Base-by-base conservation (phyloP, 2,329 filamentous ascomycete genomes). In the Cercospora citrullina region DNA sequence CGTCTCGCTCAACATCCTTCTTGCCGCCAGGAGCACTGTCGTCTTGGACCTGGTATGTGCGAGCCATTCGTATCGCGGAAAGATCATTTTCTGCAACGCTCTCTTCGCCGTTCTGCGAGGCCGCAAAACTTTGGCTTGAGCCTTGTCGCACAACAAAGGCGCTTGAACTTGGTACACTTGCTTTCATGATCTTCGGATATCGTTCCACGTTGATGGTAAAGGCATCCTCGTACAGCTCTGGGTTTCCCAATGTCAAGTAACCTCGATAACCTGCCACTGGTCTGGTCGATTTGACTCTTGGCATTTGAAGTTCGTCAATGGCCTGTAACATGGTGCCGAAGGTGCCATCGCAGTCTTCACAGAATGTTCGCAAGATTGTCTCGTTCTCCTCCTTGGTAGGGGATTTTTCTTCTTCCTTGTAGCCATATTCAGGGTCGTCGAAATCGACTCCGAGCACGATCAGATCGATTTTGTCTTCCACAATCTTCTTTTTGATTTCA, bases 311-410 rank as follows among this genome's bases (percentile, higher is more conserved):
- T 77, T 95, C 91, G 55, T 90, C 87, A 63, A 97, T 88, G 3
- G 94, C 95, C 79, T 96, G 90, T 12, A 89, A 90, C 60, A 97
- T 87, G 4, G 94, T 97, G n/a, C 91, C 94, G 74, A 91, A 93
- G 2, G 87, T 81, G 31, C 91, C 93, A 64, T 89, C 82, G 75
- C 91, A 94, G 58, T 87, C 84, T 8, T 91, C 86, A 3, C 87
- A 86, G 7, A 98, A 83, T 2, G 81, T 77, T 69, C 83, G 87
- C 18, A 98, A 82, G 0, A 89, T 81, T 1, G 79, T 77, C 77
- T 99, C 95, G 73, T 96, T 97, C 58, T 85, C 80, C n/a, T 80
- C 81, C 84, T 98, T 98, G 62, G 79, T 77, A 0, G 78, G 72
- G 18, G 89, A 82, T 77, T 99, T 99, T 71, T 91, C 87, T 78